These are phyloP conservation scores for Waltergamsia citrina DNA, from an alignment of 2,329 filamentous ascomycete species.

Conservation along the genomic window DNA sequence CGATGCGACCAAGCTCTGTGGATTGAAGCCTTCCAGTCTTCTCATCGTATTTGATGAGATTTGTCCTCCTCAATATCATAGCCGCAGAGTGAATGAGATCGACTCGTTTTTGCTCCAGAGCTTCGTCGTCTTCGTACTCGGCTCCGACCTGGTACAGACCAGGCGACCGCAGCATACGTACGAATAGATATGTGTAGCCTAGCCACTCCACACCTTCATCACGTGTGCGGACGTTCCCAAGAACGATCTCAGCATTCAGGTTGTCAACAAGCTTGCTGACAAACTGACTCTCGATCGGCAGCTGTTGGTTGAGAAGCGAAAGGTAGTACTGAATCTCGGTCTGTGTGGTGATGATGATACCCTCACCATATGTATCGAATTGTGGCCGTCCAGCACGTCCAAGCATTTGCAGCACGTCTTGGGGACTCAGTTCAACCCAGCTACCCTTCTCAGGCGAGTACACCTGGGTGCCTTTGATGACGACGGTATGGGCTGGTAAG, in stretches of 20 bases:
- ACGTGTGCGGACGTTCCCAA: constrained; percentile 83
- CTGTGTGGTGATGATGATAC: constrained; percentile 97
- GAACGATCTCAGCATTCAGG: constrained; percentile 88
- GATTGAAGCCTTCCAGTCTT: constrained; percentile 80
- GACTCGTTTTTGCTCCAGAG: constrained; percentile 93
- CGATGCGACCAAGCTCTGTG: constrained; percentile 89
- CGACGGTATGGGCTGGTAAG: constrained; percentile 91
- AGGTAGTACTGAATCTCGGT: constrained; percentile 95
- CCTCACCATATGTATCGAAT: constrained; percentile 95
- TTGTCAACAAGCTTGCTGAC: constrained; percentile 91
- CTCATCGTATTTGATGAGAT: constrained; percentile 90
- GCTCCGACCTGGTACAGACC: constrained; percentile 91
- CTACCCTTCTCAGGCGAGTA: constrained; percentile 98
- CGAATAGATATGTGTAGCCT: constrained; percentile 95
- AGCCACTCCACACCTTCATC: constrained; percentile 99
- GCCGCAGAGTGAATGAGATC: constrained; percentile 94
- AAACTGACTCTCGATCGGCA: constrained; percentile 95
- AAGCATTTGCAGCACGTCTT: constrained; percentile 97
- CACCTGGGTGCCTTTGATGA: constrained; percentile 97
- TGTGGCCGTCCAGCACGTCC: constrained; percentile 94
- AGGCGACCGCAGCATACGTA: constrained; percentile 93
- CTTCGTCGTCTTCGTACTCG: constrained; percentile 88
- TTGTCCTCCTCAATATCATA: constrained; percentile 74
- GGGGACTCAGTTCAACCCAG: constrained; percentile 95
- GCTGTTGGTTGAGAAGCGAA: constrained; percentile 89